These are phyloP conservation scores for Chaetoceros tenuissimus DNA, from an alignment of 108 stramenopile genomes.

Conservation along the genomic window DNA sequence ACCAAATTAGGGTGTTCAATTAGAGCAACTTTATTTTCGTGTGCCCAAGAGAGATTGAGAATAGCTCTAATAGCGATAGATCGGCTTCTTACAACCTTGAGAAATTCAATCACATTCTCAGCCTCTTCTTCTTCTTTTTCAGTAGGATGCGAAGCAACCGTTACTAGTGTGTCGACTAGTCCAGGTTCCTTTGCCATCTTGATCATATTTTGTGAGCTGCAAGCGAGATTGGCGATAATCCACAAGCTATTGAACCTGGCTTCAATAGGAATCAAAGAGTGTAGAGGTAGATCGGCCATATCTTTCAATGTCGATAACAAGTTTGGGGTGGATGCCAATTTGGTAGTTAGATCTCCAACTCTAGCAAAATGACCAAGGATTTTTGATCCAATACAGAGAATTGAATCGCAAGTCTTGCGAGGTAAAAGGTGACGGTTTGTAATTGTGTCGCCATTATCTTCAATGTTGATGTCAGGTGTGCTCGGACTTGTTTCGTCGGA, in stretches of 20 bases:
- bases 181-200: conserved; percentile 50
- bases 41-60: conserved; percentile 48
- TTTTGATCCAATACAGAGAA: conserved; percentile 35
- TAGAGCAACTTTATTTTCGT: conserved; percentile 42
- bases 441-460: too few species aligned
- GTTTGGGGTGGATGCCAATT: conserved; percentile 42
- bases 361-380: conserved; percentile 58
- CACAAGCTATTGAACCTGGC: conserved; percentile 45
- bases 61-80: conserved; percentile 43
- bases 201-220: conserved; percentile 56
- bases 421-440: too few species aligned
- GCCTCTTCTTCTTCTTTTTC: conserved; percentile 15
- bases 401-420: conserved; percentile 11
- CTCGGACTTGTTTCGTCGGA: too few species aligned
- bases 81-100: conserved; percentile 17
- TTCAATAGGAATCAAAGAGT: conserved; percentile 28
- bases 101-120: conserved; percentile 36
- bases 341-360: conserved; percentile 30
- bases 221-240: conserved; percentile 55
- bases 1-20: conserved; percentile 25
- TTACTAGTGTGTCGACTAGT: conserved; percentile 30
- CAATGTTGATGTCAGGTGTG: too few species aligned
- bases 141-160: conserved; percentile 14
- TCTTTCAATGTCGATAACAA: conserved; percentile 23
- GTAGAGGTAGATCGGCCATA: conserved; percentile 26